phyloP scores from a whole-genome alignment of 164 flowering plant genomes.

The Umbilicus rupestris region DNA sequence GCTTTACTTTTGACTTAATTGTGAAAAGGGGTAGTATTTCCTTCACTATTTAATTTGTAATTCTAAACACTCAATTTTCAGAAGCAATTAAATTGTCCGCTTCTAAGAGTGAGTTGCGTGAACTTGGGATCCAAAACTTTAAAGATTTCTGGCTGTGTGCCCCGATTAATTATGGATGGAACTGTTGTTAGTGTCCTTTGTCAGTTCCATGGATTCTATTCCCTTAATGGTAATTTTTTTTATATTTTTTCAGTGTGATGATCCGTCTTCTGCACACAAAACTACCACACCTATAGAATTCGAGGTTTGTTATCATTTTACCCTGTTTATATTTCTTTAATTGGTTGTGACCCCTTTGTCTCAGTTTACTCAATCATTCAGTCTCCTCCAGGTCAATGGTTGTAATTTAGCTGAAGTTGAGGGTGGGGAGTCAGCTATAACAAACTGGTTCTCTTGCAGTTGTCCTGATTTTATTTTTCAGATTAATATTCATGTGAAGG shows the following conservation, averaged over 20 bases:
- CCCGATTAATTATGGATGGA: background rate
- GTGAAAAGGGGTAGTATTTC: background rate
- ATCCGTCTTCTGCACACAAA: conserved; percentile 27
- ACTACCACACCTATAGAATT: conserved; percentile 56
- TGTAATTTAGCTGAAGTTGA: conserved; percentile 49
- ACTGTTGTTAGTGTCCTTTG: background rate
- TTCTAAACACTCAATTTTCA: background rate
- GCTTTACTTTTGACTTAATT: background rate
- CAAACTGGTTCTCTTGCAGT: conserved; percentile 67
- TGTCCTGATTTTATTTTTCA: conserved; percentile 61
- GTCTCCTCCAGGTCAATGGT: conserved; percentile 46
- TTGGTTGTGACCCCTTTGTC: background rate
- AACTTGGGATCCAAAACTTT: background rate
- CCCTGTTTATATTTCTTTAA: background rate
- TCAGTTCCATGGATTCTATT: conserved; percentile 1
- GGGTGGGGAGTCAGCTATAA: conserved; percentile 68
- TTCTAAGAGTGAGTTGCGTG: background rate
- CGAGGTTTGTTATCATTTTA: conserved; percentile 32
- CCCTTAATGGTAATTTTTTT: background rate
- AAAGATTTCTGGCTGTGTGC: background rate
- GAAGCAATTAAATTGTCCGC: background rate
- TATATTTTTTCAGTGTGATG: conserved; percentile 58
- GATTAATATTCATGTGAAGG: conserved; percentile 28
- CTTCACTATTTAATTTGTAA: background rate
- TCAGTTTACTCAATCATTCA: no score